Evolutionary conservation across 495 filamentous ascomycete species (phyloP).

Genomic region (Penicillium desertorum): DNA sequence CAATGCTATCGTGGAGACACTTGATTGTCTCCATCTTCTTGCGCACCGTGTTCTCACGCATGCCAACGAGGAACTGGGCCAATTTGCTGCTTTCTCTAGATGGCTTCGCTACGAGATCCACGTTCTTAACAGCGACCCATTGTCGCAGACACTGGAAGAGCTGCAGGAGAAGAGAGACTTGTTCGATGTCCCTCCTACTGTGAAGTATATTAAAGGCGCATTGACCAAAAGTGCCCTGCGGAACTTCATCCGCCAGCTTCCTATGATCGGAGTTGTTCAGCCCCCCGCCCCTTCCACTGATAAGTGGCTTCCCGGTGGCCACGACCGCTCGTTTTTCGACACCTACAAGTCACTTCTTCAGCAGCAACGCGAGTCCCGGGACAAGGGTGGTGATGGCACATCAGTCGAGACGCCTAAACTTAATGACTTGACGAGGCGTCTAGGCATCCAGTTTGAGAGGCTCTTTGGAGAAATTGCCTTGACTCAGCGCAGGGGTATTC

Average conservation of each 20-base stretch:
- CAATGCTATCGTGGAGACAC: slow-evolving; percentile 63
- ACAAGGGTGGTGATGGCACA: slow-evolving; percentile 25
- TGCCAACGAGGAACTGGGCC: slow-evolving; percentile 72
- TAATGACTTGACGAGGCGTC: slow-evolving; percentile 50
- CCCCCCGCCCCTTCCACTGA: slow-evolving; percentile 27
- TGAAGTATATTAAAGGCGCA: slow-evolving; percentile 54
- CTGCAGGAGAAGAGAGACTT: slow-evolving; percentile 46
- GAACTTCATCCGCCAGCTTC: slow-evolving; percentile 45
- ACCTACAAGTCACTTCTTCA: slow-evolving; percentile 42
- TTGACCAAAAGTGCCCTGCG: slow-evolving; percentile 49
- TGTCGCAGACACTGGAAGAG: slow-evolving; percentile 48
- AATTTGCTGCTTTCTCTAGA: slow-evolving; percentile 74
- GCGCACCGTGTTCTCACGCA: slow-evolving; percentile 69
- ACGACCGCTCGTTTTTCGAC: slow-evolving; percentile 49
- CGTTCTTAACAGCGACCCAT: slow-evolving; percentile 45
- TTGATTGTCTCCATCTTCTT: slow-evolving; percentile 70
- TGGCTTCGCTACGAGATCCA: slow-evolving; percentile 90
- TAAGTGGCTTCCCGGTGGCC: slow-evolving; percentile 42
- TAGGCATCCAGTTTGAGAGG: slow-evolving; percentile 53
- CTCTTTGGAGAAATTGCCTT: slow-evolving; percentile 59
- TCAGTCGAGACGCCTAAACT: slow-evolving; percentile 48
- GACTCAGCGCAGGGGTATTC: slow-evolving; percentile 56
- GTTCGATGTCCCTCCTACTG: slow-evolving; percentile 46
- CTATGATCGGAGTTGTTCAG: slow-evolving; percentile 39
- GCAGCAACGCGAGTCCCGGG: slow-evolving; percentile 30